These are phyloP conservation scores for Boletus eberwhitei DNA, from an alignment of 768 basidiomycete genomes.

Conservation along the genomic window DNA sequence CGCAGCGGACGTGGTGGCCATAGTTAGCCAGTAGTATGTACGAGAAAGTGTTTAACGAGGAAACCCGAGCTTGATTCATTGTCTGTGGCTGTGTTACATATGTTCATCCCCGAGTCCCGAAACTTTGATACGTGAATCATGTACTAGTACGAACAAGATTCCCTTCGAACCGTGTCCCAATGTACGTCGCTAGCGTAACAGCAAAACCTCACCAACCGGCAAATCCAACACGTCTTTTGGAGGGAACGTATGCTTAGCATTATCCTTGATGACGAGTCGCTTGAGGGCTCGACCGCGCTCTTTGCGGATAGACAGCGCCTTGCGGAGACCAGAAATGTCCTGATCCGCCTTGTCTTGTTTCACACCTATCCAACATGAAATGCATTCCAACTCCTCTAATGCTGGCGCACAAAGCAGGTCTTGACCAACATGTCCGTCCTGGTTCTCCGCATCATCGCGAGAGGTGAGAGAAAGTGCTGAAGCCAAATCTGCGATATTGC, in stretches of 20 bases:
- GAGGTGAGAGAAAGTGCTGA: not conserved
- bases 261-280: not conserved
- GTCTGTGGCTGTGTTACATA: not conserved
- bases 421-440: not conserved
- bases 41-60: not conserved
- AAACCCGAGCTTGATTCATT: too few relatives aligned
- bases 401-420: not conserved
- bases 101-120: not conserved
- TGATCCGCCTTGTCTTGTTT: too few relatives aligned
- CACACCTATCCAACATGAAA: not conserved
- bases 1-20: slow-evolving; percentile 11
- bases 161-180: too few relatives aligned
- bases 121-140: not conserved
- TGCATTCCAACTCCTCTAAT: not conserved
- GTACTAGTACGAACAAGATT: not conserved
- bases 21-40: not conserved
- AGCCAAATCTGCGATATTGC: too few relatives aligned
- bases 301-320: not conserved
- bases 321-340: not conserved
- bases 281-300: not conserved
- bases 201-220: not conserved
- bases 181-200: not conserved
- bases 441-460: too few relatives aligned
- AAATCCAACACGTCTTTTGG: too few relatives aligned
- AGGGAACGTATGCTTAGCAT: too few relatives aligned